Evolutionary conservation across 768 basidiomycete genomes (phyloP).

Genomic region (Hygrocybe coccinea): DNA sequence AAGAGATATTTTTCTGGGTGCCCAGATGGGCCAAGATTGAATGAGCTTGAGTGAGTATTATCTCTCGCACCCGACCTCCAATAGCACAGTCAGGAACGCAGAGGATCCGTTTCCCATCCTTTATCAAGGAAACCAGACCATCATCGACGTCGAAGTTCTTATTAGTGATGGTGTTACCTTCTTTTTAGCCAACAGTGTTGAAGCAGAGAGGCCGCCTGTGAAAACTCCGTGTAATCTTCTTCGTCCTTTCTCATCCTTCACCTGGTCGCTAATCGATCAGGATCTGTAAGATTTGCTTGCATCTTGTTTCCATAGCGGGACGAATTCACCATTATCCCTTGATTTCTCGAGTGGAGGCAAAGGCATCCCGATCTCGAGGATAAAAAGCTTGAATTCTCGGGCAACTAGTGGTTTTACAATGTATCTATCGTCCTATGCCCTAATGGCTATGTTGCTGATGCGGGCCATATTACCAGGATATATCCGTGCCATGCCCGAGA

Average conservation of each 20-base stretch:
- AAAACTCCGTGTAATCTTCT: no score
- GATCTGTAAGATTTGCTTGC: neutral
- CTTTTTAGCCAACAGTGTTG: no score
- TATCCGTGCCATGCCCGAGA: constrained; percentile 32
- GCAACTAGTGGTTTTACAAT: neutral
- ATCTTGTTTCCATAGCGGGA: no score
- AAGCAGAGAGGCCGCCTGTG: no score
- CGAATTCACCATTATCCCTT: no score
- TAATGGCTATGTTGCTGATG: neutral
- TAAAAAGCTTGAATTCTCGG: no score
- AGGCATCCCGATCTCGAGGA: no score
- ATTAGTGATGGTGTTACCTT: no score
- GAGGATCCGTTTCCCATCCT: constrained; percentile 3
- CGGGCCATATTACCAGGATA: constrained; percentile 15
- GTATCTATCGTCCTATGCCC: constrained; percentile 11
- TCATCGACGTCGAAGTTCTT: constrained; percentile 17
- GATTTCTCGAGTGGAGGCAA: no score
- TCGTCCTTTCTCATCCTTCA: no score
- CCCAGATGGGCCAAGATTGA: constrained; percentile 28
- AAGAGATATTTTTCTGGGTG: constrained; percentile 24
- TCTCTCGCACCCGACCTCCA: constrained; percentile 17
- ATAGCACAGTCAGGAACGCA: constrained; percentile 17
- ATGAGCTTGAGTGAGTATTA: constrained; percentile 25
- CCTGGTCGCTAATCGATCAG: constrained; percentile 5
- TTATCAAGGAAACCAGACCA: constrained; percentile 14